Base-by-base conservation (phyloP, 768 basidiomycete genomes). In the Amyloporia xantha region DNA sequence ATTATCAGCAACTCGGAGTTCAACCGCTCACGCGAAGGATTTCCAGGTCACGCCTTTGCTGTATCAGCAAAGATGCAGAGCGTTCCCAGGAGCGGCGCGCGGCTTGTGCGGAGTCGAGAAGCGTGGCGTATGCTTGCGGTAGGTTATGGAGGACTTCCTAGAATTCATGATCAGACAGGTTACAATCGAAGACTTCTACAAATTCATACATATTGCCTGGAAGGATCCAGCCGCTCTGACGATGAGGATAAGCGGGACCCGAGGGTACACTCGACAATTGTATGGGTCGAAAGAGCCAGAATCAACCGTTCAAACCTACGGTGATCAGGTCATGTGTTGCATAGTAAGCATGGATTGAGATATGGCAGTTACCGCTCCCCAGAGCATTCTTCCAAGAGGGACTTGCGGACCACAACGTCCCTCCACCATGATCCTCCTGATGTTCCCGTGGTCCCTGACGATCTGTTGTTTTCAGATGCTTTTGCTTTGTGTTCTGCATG, bases 351-450 rank as follows among this genome's bases (percentile, higher is more conserved):
- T 39, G 20, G n/a, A 48, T 41, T 38, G 37, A 20, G 19, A 20
- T 44, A 35, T 50, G 49, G 37, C 5, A 52, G 66, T 39, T 42
- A 78, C 78, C 69, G 69, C 47, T 74, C 74, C 20, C 79, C 77
- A 21, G 64, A 56, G 54, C 76, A 80, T 53, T 80, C 78, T 50
- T 80, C 78, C 23, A 80, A 56, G 21, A 79, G 54, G 6, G 78
- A 78, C 54, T 74, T 79, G 24, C 78, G 68, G 3, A 79, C 76
- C 3, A 78, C 66, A 2, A 78, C 70, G 44, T 78, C 74, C 58
- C 70, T 76, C 79, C 79, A 81, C 78, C 78, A 80, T 72, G 67
- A 72, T 2, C 65, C 64, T 20, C 30, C 54, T 23, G 41, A 47
- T 27, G 21, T 25, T 10, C 13, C 37, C 30, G 28, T 12, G 44